phyloP scores from a whole-genome alignment of 805 yeast genomes.

The Ogataea corticis region DNA sequence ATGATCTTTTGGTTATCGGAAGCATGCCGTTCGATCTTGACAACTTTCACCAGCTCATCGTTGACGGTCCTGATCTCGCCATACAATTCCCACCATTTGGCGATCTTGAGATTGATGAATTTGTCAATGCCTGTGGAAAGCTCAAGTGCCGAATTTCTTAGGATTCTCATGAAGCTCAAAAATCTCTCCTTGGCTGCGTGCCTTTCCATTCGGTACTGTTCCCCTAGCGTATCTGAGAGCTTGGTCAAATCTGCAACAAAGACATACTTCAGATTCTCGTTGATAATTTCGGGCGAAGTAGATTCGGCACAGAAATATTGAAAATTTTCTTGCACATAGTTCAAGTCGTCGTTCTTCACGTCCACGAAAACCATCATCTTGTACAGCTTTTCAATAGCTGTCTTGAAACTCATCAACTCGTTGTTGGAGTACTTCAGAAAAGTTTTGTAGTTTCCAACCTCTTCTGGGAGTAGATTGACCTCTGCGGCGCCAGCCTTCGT shows the following conservation, averaged over 20 bases:
- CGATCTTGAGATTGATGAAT: constrained; percentile 37
- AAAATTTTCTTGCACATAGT: constrained; percentile 12
- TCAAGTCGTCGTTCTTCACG: constrained; percentile 37
- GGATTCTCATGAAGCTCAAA: constrained; percentile 16
- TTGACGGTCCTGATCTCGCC: constrained; percentile 41
- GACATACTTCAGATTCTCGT: constrained; percentile 10
- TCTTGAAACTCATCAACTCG: constrained; percentile 40
- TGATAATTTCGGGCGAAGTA: not conserved
- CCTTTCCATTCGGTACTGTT: constrained; percentile 5
- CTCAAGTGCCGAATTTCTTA: constrained; percentile 23
- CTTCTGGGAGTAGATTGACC: constrained; percentile 33
- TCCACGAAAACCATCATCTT: constrained; percentile 22
- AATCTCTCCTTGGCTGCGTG: constrained; percentile 13
- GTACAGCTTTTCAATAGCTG: constrained; percentile 36
- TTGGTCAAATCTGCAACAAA: constrained; percentile 4
- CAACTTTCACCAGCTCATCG: constrained; percentile 29
- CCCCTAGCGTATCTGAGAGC: constrained; percentile 7
- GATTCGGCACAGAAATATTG: constrained; percentile 16
- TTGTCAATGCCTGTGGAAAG: constrained; percentile 34
- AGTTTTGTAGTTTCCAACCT: constrained; percentile 44
- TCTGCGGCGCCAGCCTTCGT: not conserved
- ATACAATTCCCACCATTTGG: constrained; percentile 46
- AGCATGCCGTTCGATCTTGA: constrained; percentile 18
- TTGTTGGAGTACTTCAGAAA: constrained; percentile 48
- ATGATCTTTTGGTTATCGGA: not conserved